These are phyloP conservation scores for Dichotomopilus funicola DNA, from an alignment of 2,329 filamentous ascomycete species.

Conservation along the genomic window DNA sequence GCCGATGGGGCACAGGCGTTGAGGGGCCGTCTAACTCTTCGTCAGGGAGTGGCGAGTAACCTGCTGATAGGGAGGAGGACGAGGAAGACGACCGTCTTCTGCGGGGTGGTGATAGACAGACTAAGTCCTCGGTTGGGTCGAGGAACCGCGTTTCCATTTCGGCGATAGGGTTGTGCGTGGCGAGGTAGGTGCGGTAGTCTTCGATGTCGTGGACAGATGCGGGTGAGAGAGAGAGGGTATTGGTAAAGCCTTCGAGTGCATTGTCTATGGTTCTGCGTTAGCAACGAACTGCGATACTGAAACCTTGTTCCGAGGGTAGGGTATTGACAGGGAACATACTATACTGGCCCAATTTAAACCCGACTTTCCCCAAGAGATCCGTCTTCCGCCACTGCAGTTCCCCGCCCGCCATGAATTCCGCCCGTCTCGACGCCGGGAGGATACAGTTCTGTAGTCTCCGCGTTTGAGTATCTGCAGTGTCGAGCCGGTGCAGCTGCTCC, in stretches of 20 bases:
- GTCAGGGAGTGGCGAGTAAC: too few species aligned
- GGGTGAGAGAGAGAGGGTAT: conserved; percentile 42
- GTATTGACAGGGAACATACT: conserved; percentile 40
- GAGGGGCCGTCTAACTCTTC: too few species aligned
- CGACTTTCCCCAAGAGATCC: conserved; percentile 55
- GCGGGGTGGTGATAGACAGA: conserved; percentile 31
- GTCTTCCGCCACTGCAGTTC: conserved; percentile 56
- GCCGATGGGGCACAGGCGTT: too few species aligned
- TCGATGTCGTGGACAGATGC: conserved; percentile 42
- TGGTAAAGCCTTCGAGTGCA: conserved; percentile 52
- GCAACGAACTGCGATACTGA: neutral
- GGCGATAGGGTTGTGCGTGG: conserved; percentile 45
- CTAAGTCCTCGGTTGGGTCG: conserved; percentile 46
- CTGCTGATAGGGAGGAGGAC: too few species aligned
- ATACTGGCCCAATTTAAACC: conserved; percentile 61
- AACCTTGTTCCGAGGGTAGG: too few species aligned
- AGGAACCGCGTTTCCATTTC: conserved; percentile 56
- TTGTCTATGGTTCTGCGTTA: conserved; percentile 38
- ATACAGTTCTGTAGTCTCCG: conserved; percentile 38
- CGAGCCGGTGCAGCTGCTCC: conserved; percentile 65
- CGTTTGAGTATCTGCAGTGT: conserved; percentile 49
- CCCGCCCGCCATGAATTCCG: conserved; percentile 46
- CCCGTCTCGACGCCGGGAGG: conserved; percentile 53
- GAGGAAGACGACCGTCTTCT: too few species aligned
- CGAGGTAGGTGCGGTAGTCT: conserved; percentile 47